A percentile compares a stretch with the other conserved stretches of the same genome.
phyloP scores from a whole-genome alignment of 352 stramenopile species.

The Phytophthora foliorum region DNA sequence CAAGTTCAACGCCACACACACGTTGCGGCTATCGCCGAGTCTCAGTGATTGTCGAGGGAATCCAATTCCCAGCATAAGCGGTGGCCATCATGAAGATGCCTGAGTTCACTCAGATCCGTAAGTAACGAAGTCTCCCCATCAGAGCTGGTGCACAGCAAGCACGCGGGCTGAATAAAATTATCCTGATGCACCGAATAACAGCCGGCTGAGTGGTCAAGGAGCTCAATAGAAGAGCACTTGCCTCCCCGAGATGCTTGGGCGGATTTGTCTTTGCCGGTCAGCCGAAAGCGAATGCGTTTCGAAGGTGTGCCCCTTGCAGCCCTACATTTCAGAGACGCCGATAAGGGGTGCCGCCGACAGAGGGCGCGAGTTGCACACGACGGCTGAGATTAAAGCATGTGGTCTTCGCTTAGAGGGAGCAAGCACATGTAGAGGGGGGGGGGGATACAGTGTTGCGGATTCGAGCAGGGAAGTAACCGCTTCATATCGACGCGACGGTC shows the following conservation, averaged over 20 bases:
- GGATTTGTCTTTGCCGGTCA: not conserved
- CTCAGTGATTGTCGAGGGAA: constrained; percentile 8
- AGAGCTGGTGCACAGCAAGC: constrained; percentile 19
- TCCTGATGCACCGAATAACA: constrained; percentile 2
- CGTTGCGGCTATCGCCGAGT: not conserved
- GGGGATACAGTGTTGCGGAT: not conserved
- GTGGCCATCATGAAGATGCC: not conserved
- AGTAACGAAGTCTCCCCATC: constrained; percentile 24
- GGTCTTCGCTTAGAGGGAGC: constrained; percentile 2
- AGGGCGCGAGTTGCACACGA: constrained; percentile 5
- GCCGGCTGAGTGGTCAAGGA: not conserved
- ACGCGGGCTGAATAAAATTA: constrained; percentile 17
- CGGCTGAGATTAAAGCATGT: constrained; percentile 9
- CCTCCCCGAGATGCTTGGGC: constrained; percentile 12
- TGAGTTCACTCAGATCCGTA: constrained; percentile 9
- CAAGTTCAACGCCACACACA: constrained; percentile 20
- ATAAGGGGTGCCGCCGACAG: not conserved
- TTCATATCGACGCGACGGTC: constrained; percentile 19
- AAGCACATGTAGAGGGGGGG: not conserved
- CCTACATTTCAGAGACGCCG: not conserved
- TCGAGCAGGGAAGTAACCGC: too few species aligned
- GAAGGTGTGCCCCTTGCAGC: constrained; percentile 1
- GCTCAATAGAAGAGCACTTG: constrained; percentile 18
- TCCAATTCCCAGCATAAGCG: constrained; percentile 1
- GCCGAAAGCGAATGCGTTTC: not conserved